phyloP scores from a whole-genome alignment of 2,329 filamentous ascomycete genomes.

The Aspergillus fischeri region DNA sequence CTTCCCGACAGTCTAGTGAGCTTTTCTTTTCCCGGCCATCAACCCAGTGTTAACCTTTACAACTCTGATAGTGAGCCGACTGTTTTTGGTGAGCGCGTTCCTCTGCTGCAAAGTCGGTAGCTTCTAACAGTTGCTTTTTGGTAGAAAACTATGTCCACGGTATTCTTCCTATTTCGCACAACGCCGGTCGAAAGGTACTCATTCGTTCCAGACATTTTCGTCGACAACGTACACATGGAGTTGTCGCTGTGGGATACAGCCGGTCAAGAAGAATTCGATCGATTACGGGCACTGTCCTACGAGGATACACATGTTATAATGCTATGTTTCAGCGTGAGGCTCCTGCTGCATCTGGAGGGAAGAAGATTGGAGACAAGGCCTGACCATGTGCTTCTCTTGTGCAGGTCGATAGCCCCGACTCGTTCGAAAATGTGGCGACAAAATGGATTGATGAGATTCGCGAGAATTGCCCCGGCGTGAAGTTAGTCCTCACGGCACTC shows the following conservation, averaged over 20 bases:
- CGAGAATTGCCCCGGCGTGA: conserved; percentile 94
- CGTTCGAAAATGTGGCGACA: conserved; percentile 94
- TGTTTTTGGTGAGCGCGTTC: conserved; percentile 62
- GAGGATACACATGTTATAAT: conserved; percentile 98
- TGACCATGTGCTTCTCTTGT: conserved; percentile 4
- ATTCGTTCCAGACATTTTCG: conserved; percentile 75
- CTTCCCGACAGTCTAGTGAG: conserved; percentile 92
- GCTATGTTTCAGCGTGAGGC: conserved; percentile 82
- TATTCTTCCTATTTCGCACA: conserved; percentile 42
- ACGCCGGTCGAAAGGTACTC: conserved; percentile 11
- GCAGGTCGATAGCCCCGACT: conserved; percentile 85
- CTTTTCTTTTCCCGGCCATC: not conserved
- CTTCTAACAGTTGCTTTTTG: conserved; percentile 25
- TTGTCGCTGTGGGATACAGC: conserved; percentile 97
- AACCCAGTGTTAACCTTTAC: conserved; percentile 18
- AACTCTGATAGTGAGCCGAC: conserved; percentile 68
- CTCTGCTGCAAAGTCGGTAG: conserved; percentile 6
- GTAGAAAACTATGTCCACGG: conserved; percentile 96
- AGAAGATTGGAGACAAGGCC: not conserved
- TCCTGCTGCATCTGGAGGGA: not conserved
- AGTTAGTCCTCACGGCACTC: conserved; percentile 88
- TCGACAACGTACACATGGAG: conserved; percentile 95
- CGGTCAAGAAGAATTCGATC: conserved; percentile 98
- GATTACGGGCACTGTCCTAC: conserved; percentile 90
- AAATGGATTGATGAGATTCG: conserved; percentile 99